Conservation (phyloP, 2,329 filamentous ascomycete species). For the Penicillium sp. region DNA sequence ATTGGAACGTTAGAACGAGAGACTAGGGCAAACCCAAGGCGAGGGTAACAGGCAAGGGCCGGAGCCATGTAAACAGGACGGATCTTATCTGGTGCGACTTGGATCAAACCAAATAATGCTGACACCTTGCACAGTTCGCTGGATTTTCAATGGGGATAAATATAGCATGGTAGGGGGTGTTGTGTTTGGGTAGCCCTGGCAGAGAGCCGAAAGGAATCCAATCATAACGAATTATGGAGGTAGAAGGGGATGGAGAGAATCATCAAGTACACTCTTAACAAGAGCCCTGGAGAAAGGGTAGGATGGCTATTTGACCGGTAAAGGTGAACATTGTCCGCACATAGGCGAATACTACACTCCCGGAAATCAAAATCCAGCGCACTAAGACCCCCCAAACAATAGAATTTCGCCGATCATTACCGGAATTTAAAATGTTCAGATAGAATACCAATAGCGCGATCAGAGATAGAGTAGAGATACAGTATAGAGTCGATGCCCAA, state of each 20-base stretch:
- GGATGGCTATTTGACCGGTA: too few species aligned
- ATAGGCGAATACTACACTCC: too few species aligned
- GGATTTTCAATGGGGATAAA: constrained; percentile 5
- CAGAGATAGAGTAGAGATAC: background rate
- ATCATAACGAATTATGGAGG: too few species aligned
- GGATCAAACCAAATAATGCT: constrained; percentile 1
- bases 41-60: background rate
- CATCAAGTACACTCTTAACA: background rate
- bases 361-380: background rate
- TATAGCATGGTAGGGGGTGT: background rate
- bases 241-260: background rate
- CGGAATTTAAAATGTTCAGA: background rate
- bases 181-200: background rate
- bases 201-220: background rate
- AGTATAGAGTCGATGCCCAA: background rate
- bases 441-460: background rate
- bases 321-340: too few species aligned
- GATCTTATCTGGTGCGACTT: background rate
- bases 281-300: too few species aligned
- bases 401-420: constrained; percentile 2
- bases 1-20: background rate
- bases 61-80: background rate
- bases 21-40: background rate
- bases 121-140: constrained; percentile 6
- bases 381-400: background rate